These are phyloP conservation scores for Debaryomyces tyrocola DNA, from an alignment of 805 yeast species.

Conservation along the genomic window DNA sequence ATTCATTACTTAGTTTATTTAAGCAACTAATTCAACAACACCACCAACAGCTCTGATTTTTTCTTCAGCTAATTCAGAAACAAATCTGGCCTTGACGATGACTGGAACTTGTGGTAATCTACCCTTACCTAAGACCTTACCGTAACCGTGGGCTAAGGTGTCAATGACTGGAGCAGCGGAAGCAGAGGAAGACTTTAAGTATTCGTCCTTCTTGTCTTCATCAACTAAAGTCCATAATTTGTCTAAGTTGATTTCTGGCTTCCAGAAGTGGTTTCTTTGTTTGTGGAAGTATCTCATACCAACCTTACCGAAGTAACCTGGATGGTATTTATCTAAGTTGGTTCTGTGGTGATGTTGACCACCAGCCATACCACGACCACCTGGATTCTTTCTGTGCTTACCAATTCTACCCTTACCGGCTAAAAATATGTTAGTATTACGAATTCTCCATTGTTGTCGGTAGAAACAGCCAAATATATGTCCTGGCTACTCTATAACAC, in stretches of 20 bases:
- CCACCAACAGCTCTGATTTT: conserved; percentile 99
- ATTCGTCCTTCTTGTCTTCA: conserved; percentile 90
- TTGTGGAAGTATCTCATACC: conserved; percentile 99
- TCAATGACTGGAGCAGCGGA: conserved; percentile 98
- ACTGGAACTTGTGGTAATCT: conserved; percentile 97
- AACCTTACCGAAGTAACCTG: conserved; percentile 99
- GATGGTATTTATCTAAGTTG: conserved; percentile 99
- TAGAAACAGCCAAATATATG: background rate
- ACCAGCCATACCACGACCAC: conserved; percentile 99
- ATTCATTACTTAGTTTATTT: conserved; percentile 33
- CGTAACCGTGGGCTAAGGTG: conserved; percentile 99
- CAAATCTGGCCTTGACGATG: conserved; percentile 99
- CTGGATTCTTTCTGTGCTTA: conserved; percentile 99
- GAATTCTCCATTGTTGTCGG: background rate
- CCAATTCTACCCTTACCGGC: conserved; percentile 99
- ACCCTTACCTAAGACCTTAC: conserved; percentile 99
- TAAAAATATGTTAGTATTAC: conserved; percentile 39
- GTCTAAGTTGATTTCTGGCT: conserved; percentile 96
- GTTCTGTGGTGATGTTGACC: conserved; percentile 99
- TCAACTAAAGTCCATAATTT: conserved; percentile 97
- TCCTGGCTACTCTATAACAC: too few relatives aligned
- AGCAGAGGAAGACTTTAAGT: conserved; percentile 78
- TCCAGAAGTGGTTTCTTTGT: conserved; percentile 94
- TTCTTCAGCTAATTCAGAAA: conserved; percentile 98
- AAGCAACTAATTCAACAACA: conserved; percentile 99